Conservation (phyloP, 768 basidiomycete species). For the Leccinellum luteum region DNA sequence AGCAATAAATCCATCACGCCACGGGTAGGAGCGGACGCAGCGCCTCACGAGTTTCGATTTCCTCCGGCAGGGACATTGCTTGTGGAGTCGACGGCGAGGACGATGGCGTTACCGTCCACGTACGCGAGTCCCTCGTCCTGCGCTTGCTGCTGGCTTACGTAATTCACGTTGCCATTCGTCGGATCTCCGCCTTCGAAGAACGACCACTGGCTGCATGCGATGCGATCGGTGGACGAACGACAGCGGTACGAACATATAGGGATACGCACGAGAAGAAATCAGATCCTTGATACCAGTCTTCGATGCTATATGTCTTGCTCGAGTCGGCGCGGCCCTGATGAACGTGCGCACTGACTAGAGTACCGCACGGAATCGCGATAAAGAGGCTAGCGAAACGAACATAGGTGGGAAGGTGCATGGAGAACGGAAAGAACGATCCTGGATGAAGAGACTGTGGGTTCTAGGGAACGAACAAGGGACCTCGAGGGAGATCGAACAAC, state of each 20-base stretch:
- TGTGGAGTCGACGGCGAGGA: constrained; percentile 60
- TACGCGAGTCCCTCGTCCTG: constrained; percentile 51
- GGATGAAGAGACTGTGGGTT: not conserved
- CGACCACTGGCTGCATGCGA: constrained; percentile 50
- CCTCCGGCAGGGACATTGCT: constrained; percentile 45
- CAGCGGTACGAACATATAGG: not conserved
- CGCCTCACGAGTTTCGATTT: constrained; percentile 49
- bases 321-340: not conserved
- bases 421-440: not conserved
- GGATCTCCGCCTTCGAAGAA: constrained; percentile 64
- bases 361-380: constrained; percentile 26
- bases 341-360: constrained; percentile 26
- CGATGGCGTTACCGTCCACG: constrained; percentile 53
- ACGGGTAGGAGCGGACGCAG: not conserved
- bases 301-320: constrained; percentile 31
- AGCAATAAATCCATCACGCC: not conserved
- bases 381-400: constrained; percentile 27
- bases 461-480: not conserved
- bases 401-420: constrained; percentile 17
- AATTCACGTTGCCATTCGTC: constrained; percentile 68
- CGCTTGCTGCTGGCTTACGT: constrained; percentile 47
- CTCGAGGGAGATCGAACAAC: not conserved
- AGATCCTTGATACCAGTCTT: constrained; percentile 40
- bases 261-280: constrained; percentile 54
- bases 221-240: constrained; percentile 1